Percentiles rank a stretch among this genome's conserved stretches.
Conservation (phyloP, 2,329 filamentous ascomycete genomes). For the Trichoderma brevicompactum region DNA sequence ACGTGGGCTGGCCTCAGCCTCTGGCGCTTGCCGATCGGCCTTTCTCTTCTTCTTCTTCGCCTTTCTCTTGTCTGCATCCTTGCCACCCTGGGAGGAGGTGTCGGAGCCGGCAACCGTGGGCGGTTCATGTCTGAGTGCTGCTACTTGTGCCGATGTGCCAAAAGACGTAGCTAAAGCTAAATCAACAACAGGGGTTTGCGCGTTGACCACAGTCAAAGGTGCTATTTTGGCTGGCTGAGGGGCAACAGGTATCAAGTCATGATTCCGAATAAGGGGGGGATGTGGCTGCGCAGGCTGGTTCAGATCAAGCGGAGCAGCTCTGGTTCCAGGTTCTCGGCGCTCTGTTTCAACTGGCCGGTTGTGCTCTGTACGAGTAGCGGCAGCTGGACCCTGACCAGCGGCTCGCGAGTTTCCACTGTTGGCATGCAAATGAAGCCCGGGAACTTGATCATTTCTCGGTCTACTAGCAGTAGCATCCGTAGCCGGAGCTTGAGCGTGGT, state of each 20-base stretch:
- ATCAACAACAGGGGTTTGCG: conserved; percentile 33
- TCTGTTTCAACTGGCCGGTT: conserved; percentile 50
- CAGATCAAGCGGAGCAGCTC: conserved; percentile 31
- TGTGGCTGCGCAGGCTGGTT: conserved; percentile 33
- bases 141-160: conserved; percentile 53
- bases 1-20: conserved; percentile 54
- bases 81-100: conserved; percentile 61
- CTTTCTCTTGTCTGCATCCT: conserved; percentile 54
- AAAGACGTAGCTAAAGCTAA: conserved; percentile 15
- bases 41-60: conserved; percentile 58
- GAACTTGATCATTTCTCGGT: conserved; percentile 35
- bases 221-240: conserved; percentile 75
- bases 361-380: conserved; percentile 46
- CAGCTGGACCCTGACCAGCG: conserved; percentile 37
- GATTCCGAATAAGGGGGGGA: conserved; percentile 70
- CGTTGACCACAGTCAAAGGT: conserved; percentile 56
- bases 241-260: conserved; percentile 73
- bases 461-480: conserved; percentile 26
- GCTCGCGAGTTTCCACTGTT: conserved; percentile 29
- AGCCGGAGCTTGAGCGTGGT: conserved; percentile 11
- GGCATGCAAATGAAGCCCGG: conserved; percentile 41
- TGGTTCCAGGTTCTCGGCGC: conserved; percentile 37
- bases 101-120: conserved; percentile 60
- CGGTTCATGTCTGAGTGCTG: conserved; percentile 58
- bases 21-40: conserved; percentile 54